Conservation (phyloP, 2,329 filamentous ascomycete genomes). For the Cladosporium sp. region DNA sequence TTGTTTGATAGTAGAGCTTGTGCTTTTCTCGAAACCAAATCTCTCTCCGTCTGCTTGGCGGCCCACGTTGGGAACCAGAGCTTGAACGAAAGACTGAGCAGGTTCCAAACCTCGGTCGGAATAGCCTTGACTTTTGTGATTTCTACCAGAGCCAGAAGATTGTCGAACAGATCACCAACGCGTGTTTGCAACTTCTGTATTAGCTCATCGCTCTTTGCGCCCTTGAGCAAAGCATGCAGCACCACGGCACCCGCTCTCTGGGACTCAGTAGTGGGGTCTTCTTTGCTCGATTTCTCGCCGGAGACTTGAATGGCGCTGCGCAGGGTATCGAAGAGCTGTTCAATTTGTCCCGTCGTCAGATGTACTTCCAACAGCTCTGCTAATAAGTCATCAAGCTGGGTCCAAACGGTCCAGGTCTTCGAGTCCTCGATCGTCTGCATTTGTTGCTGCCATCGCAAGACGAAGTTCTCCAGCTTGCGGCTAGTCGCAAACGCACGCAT, state of each 20-base stretch:
- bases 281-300: background rate
- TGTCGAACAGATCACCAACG: conserved; percentile 16
- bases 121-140: conserved; percentile 6
- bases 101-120: background rate
- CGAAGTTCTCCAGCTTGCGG: conserved; percentile 31
- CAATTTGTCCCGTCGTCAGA: conserved; percentile 12
- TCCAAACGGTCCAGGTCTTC: conserved; percentile 8
- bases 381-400: conserved; percentile 3
- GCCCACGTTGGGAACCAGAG: conserved; percentile 17
- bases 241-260: background rate
- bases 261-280: background rate
- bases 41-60: background rate
- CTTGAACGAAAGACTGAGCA: conserved; percentile 8
- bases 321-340: background rate
- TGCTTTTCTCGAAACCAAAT: background rate
- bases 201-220: conserved; percentile 20
- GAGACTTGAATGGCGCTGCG: background rate
- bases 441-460: conserved; percentile 33
- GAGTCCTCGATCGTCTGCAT: conserved; percentile 20
- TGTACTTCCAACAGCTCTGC: conserved; percentile 13
- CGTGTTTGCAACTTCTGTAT: conserved; percentile 18
- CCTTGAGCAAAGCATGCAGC: conserved; percentile 10
- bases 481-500: conserved; percentile 33
- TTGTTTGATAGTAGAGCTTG: background rate
- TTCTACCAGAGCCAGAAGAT: conserved; percentile 13